Base-by-base conservation (phyloP, 2,329 filamentous ascomycete genomes). In the Ophiosphaerella herpotricha region DNA sequence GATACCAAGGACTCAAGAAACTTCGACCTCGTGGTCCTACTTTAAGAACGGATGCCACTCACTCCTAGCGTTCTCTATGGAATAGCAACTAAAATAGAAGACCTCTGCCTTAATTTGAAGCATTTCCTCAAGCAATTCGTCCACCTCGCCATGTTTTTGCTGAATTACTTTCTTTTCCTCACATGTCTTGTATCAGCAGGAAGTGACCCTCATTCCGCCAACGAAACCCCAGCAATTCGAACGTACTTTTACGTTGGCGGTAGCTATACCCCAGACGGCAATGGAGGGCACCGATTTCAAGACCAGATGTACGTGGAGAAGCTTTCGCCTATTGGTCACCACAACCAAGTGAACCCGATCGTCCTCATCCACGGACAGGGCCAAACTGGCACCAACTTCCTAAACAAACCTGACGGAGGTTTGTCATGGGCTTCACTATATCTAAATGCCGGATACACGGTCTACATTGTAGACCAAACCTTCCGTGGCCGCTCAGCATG, bases 221-320 rank as follows among this genome's bases (percentile, higher is more conserved):
- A 58, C 18, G 63, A 66, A 57, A 56, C 54, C 16, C 49, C 52
- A 13, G 58, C 63, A 39, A 46, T 54, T 5, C 57, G 60, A 32
- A 60, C 65, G 48, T 52, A 55, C 26, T 65, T 65, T 44, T 66
- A 65, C 45, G 49, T 66, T n/a, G 62, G 63, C 13, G 60, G 62
- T 42, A 40, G 55, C 37, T 66, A 65, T 41, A 52, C 61, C 37
- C 50, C 64, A 18, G 63, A 48, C n/a, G 50, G 55, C 11, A 54
- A 57, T 21, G 54, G 55, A 7, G 55, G 60, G 34, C 49, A 60
- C 29, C 58, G 55, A 24, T 49, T 58, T 12, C 55, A 49, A 49
- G 57, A 63, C 32, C 52, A 40, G 14, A 23, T 63, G 21, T 64
- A 64, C 24, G 57, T 64, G 24, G 59, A 64, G 35, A 64, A 64